Conservation (phyloP, 1,284 basidiomycete species). For the Boletus mariae region DNA sequence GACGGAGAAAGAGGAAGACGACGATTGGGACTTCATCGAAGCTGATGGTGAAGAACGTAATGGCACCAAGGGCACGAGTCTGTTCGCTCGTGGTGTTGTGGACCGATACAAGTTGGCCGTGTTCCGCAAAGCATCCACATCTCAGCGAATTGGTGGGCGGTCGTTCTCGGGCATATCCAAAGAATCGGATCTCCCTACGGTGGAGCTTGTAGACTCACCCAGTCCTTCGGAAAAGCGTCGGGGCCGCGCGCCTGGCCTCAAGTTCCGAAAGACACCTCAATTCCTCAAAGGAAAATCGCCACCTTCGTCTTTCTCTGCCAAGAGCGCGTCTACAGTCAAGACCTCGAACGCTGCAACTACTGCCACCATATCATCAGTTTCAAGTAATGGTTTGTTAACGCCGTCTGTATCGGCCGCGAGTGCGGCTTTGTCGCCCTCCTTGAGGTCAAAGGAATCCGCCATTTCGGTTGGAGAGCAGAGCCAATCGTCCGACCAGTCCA, state of each 20-base stretch:
- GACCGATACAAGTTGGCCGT: constrained; percentile 76
- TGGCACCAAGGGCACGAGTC: constrained; percentile 67
- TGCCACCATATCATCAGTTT: constrained; percentile 44
- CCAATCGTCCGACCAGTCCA: constrained; percentile 68
- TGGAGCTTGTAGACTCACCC: constrained; percentile 38
- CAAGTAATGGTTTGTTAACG: constrained; percentile 50
- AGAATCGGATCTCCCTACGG: constrained; percentile 41
- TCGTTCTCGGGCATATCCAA: constrained; percentile 58
- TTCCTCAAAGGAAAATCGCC: constrained; percentile 68
- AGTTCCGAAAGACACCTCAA: constrained; percentile 69
- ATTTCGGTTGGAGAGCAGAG: constrained; percentile 64
- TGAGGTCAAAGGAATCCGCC: constrained; percentile 75
- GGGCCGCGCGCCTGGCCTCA: constrained; percentile 60
- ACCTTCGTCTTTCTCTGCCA: constrained; percentile 53
- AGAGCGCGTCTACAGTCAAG: constrained; percentile 37
- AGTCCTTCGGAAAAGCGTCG: constrained; percentile 57
- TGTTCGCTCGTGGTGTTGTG: constrained; percentile 81
- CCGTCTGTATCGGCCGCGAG: constrained; percentile 53
- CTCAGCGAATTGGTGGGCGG: constrained; percentile 40
- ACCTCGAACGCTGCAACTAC: constrained; percentile 48
- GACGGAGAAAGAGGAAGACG: constrained; percentile 64
- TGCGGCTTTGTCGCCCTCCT: constrained; percentile 53
- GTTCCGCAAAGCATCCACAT: constrained; percentile 73
- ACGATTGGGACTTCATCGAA: constrained; percentile 87
- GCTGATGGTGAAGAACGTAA: constrained; percentile 75